A percentile compares a stretch with the other conserved stretches of the same genome.
These are phyloP conservation scores for Rhododendron simsii DNA, from an alignment of 148 eudicot species.

Conservation along the genomic window DNA sequence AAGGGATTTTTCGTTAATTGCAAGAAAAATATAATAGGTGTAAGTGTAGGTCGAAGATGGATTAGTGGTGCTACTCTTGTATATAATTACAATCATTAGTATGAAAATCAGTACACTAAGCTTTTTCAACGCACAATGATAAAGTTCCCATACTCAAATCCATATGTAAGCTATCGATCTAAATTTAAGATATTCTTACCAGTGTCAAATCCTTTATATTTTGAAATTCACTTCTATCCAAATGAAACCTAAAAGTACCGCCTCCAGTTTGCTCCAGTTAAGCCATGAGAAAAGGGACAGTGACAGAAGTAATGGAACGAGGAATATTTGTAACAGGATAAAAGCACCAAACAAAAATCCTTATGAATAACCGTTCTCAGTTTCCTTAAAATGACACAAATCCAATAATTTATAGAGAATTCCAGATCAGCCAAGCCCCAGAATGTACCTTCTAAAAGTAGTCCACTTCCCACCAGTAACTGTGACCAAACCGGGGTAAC, in stretches of 20 bases:
- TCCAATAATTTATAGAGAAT: not conserved
- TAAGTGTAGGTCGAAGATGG: not conserved
- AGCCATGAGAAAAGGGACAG: not conserved
- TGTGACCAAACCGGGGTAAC: conserved; percentile 87
- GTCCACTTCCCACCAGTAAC: conserved; percentile 99
- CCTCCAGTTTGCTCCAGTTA: not conserved
- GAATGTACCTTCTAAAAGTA: conserved; percentile 75
- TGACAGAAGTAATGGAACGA: not conserved
- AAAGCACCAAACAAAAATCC: not conserved
- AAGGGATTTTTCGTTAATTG: not conserved
- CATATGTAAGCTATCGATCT: not conserved
- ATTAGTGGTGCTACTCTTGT: not conserved
- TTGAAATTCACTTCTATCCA: not conserved
- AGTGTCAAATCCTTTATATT: not conserved
- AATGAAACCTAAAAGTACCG: not conserved
- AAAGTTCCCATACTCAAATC: not conserved
- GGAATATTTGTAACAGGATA: not conserved
- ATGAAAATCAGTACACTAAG: too few relatives aligned
- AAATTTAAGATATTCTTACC: not conserved
- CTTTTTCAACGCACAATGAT: not conserved
- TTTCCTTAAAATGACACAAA: not conserved
- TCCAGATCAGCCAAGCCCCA: conserved; percentile 1
- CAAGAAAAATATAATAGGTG: not conserved
- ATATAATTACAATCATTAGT: not conserved
- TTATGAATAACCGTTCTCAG: not conserved